Evolutionary conservation across 306 rosid species (phyloP).

Genomic region (Fagus sylvatica): DNA sequence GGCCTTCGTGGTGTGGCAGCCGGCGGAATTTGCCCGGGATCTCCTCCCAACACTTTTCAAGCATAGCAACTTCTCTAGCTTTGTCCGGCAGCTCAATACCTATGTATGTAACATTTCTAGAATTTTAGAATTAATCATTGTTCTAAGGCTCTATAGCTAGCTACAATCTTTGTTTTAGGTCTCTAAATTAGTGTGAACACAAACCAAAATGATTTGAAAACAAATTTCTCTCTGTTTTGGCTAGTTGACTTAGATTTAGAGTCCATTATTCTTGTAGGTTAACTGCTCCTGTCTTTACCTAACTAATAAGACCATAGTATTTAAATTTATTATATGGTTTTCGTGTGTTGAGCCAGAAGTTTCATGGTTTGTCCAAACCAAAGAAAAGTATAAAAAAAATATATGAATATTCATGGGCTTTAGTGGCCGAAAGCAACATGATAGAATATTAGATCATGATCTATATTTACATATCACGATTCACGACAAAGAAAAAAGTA

Average conservation of each 20-base stretch:
- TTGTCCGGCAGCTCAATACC: constrained; percentile 92
- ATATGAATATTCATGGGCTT: not conserved
- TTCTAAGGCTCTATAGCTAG: too few species aligned
- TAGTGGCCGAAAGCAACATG: not conserved
- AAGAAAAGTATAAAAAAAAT: not conserved
- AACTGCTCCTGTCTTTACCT: constrained; percentile 11
- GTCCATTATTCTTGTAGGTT: constrained; percentile 7
- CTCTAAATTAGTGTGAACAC: not conserved
- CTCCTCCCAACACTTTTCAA: constrained; percentile 96
- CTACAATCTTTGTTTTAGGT: not conserved
- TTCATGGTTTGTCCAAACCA: not conserved
- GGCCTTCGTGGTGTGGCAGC: constrained; percentile 92
- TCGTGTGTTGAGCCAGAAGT: too few species aligned
- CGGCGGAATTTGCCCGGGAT: constrained; percentile 85
- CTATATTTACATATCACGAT: too few species aligned
- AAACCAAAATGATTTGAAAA: not conserved
- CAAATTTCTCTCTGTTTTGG: not conserved
- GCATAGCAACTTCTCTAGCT: constrained; percentile 96
- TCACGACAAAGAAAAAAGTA: too few species aligned
- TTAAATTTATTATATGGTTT: not conserved
- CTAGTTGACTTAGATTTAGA: constrained; percentile 8
- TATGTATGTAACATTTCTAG: constrained; percentile 56
- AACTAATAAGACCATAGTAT: not conserved
- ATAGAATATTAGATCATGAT: not conserved
- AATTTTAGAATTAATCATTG: too few species aligned